A percentile compares a stretch with the other conserved stretches of the same genome.
These are phyloP conservation scores for Ophiostoma triangulosporum DNA, from an alignment of 2,329 filamentous ascomycete genomes.

Conservation along the genomic window DNA sequence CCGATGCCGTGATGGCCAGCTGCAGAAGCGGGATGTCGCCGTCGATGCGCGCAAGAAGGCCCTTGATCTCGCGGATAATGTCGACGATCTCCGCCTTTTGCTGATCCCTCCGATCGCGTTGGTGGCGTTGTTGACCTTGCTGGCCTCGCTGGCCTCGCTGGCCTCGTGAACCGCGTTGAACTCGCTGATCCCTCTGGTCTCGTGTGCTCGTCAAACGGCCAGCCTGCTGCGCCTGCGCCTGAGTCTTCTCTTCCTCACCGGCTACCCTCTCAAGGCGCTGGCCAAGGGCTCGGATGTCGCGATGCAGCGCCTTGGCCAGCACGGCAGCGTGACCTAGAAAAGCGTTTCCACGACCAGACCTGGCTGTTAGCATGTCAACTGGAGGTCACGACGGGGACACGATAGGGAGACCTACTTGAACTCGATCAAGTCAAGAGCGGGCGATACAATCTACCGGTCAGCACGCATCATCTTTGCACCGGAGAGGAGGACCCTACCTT, in stretches of 20 bases:
- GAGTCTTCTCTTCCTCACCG: conserved; percentile 17
- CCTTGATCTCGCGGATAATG: conserved; percentile 64
- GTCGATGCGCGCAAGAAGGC: conserved; percentile 66
- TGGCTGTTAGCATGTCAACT: conserved; percentile 1
- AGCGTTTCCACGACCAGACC: conserved; percentile 39
- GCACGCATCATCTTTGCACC: too few relatives aligned
- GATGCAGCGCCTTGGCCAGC: conserved; percentile 69
- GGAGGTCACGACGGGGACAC: not conserved
- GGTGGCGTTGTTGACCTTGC: too few relatives aligned
- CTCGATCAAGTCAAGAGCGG: conserved; percentile 84
- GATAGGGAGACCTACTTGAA: conserved; percentile 55
- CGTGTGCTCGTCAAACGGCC: conserved; percentile 23
- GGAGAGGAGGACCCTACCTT: conserved; percentile 34
- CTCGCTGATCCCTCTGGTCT: too few relatives aligned
- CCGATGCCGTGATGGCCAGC: conserved; percentile 85
- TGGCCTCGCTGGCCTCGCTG: too few relatives aligned
- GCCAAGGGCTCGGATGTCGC: conserved; percentile 70
- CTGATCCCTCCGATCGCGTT: too few relatives aligned
- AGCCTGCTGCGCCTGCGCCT: not conserved
- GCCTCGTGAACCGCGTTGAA: too few relatives aligned
- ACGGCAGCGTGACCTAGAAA: conserved; percentile 70
- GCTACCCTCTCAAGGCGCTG: conserved; percentile 60
- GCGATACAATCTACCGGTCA: conserved; percentile 57
- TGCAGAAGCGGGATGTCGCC: conserved; percentile 85
- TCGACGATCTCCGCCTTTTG: conserved; percentile 47